Evolutionary conservation across 768 basidiomycete genomes (phyloP).

Genomic region (Lactarius pseudohatsudake): DNA sequence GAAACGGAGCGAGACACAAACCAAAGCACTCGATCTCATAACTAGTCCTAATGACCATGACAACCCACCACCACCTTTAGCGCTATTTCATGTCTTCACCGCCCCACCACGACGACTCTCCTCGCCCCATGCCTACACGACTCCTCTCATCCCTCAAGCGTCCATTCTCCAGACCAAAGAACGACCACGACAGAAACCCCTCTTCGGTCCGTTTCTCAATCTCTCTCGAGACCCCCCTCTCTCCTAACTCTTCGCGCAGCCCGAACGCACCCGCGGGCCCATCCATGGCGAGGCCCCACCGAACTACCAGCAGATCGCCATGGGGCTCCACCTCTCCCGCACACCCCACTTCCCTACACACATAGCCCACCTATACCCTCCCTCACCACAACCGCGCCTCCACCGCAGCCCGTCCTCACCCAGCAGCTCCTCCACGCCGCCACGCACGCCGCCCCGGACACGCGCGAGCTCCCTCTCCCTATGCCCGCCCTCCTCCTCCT

Average conservation of each 20-base stretch:
- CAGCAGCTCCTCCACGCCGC: slow-evolving; percentile 34
- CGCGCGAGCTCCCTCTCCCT: slow-evolving; percentile 29
- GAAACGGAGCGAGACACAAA: slow-evolving; percentile 2
- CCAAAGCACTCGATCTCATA: not conserved
- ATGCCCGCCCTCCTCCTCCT: not conserved
- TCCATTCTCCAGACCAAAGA: slow-evolving; percentile 18
- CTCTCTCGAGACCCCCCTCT: not conserved
- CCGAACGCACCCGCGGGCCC: slow-evolving; percentile 40
- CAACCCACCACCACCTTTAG: not conserved
- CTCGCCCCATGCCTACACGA: slow-evolving; percentile 11
- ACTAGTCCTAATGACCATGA: not conserved
- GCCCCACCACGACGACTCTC: slow-evolving; percentile 1
- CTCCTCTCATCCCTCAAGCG: slow-evolving; percentile 21
- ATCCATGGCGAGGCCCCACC: slow-evolving; percentile 50
- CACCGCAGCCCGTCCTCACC: slow-evolving; percentile 14
- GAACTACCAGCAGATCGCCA: slow-evolving; percentile 74
- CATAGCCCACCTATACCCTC: slow-evolving; percentile 21
- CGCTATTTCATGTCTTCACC: slow-evolving; percentile 13
- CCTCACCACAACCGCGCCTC: slow-evolving; percentile 1
- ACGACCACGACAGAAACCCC: slow-evolving; percentile 11
- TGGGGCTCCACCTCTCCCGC: slow-evolving; percentile 76
- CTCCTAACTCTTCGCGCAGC: not conserved
- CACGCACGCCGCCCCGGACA: not conserved
- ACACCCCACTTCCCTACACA: slow-evolving; percentile 65
- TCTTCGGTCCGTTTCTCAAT: not conserved